Percentiles rank a stretch among this genome's conserved stretches.
phyloP scores from a whole-genome alignment of 345 rosid species.

The Corymbia maculata region DNA sequence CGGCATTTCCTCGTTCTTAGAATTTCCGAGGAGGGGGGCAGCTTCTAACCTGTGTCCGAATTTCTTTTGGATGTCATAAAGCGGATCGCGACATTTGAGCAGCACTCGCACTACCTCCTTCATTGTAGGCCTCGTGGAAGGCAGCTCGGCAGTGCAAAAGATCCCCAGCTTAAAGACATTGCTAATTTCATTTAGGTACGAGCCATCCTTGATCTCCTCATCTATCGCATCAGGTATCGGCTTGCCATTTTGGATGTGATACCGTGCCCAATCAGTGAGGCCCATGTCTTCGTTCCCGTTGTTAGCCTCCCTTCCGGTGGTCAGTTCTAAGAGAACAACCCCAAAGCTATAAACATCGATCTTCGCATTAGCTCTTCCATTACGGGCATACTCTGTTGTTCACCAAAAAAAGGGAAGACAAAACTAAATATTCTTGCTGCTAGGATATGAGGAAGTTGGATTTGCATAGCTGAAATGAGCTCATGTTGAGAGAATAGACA shows the following conservation, averaged over 20 bases:
- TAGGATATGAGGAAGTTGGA: too few relatives aligned
- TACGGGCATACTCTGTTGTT: slow-evolving; percentile 34
- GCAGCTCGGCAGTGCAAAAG: slow-evolving; percentile 24
- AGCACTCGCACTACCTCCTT: slow-evolving; percentile 32
- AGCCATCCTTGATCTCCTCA: slow-evolving; percentile 14
- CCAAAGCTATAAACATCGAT: slow-evolving; percentile 63
- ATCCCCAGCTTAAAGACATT: slow-evolving; percentile 47
- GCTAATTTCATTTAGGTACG: slow-evolving; percentile 28
- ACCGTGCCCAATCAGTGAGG: slow-evolving; percentile 57
- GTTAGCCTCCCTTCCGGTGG: slow-evolving; percentile 44
- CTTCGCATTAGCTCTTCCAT: slow-evolving; percentile 42
- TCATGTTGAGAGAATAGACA: neutral
- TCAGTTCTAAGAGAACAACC: slow-evolving; percentile 53
- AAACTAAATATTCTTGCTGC: too few relatives aligned
- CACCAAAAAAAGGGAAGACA: neutral
- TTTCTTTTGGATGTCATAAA: neutral
- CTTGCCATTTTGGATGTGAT: slow-evolving; percentile 13
- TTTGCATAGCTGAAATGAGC: too few relatives aligned
- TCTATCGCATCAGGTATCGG: slow-evolving; percentile 25
- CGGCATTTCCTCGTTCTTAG: neutral
- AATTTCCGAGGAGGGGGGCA: slow-evolving; percentile 9
- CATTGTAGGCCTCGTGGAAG: slow-evolving; percentile 45
- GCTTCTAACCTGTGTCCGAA: neutral
- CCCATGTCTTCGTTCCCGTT: slow-evolving; percentile 35
- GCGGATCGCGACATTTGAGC: neutral